Evolutionary conservation across 106 monocot genomes (phyloP).

Genomic region (Hemerocallis citrina): DNA sequence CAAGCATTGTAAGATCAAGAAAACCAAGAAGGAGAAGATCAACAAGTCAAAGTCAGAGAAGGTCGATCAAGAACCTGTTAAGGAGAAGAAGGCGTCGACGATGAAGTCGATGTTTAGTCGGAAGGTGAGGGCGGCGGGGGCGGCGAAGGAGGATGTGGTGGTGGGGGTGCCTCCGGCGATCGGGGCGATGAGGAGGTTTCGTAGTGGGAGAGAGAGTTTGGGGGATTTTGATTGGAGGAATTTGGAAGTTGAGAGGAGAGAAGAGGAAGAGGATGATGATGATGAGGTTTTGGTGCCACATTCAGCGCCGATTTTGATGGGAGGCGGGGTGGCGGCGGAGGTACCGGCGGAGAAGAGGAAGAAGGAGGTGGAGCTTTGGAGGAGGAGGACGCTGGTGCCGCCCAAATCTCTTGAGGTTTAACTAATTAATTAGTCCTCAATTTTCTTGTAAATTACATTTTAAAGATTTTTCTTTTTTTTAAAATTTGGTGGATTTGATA

Average conservation of each 20-base stretch:
- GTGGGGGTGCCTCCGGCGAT: constrained; percentile 18
- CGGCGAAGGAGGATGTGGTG: background rate
- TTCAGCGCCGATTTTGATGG: constrained; percentile 29
- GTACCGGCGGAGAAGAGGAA: no score
- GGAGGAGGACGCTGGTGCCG: constrained; percentile 38
- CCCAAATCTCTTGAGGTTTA: constrained; percentile 30
- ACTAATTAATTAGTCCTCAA: no score
- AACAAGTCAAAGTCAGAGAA: no score
- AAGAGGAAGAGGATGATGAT: constrained; percentile 5
- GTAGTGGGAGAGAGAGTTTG: constrained; percentile 35
- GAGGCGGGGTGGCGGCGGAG: constrained; percentile 18
- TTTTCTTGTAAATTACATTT: no score
- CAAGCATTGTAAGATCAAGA: no score
- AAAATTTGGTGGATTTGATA: no score
- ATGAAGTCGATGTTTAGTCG: background rate
- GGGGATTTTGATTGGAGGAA: constrained; percentile 51
- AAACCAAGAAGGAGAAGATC: no score
- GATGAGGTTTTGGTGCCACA: constrained; percentile 18
- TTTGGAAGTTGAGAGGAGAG: background rate
- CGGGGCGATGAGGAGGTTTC: constrained; percentile 45
- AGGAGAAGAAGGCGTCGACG: background rate
- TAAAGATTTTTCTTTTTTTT: no score
- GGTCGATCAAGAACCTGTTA: no score
- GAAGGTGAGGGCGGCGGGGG: background rate
- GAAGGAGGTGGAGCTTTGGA: constrained; percentile 61